Percentiles rank a stretch among this genome's conserved stretches.
These are phyloP conservation scores for Ganoderma resinaceum DNA, from an alignment of 1,284 basidiomycete genomes.

Conservation along the genomic window DNA sequence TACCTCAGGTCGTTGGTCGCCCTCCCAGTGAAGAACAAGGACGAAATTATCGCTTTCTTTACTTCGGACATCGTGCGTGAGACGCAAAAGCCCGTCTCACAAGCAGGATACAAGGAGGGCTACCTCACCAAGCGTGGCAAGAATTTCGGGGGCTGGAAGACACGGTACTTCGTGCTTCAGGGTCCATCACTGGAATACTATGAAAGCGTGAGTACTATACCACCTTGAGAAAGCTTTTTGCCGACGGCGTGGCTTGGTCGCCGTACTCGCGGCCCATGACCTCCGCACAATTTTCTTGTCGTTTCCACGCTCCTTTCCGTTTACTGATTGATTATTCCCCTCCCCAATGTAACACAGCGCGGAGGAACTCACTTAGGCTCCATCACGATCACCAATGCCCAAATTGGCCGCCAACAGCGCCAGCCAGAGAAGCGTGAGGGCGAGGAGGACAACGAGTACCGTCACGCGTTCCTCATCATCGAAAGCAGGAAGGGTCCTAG, in stretches of 20 bases:
- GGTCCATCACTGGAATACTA: constrained; percentile 92
- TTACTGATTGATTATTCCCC: constrained; percentile 28
- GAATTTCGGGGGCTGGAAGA: constrained; percentile 97
- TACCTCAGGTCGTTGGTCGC: constrained; percentile 90
- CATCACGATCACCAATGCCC: constrained; percentile 86
- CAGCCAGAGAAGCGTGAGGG: constrained; percentile 51
- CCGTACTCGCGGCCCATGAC: constrained; percentile 12
- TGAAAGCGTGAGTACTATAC: constrained; percentile 78
- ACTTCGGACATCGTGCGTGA: constrained; percentile 87
- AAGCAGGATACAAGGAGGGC: constrained; percentile 91
- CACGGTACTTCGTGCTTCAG: constrained; percentile 91
- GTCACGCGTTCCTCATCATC: constrained; percentile 97
- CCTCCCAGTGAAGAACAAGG: constrained; percentile 86
- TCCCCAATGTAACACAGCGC: constrained; percentile 58
- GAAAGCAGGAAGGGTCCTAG: constrained; percentile 80
- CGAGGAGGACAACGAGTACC: constrained; percentile 92
- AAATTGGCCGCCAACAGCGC: constrained; percentile 79
- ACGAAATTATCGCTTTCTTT: constrained; percentile 92
- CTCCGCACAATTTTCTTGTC: neutral
- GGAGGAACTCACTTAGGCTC: constrained; percentile 91
- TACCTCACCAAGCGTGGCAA: constrained; percentile 97
- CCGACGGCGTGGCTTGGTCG: constrained; percentile 3
- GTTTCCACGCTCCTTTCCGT: constrained; percentile 9
- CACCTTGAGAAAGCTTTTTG: constrained; percentile 8
- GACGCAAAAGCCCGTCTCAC: constrained; percentile 74